Conservation (phyloP, 345 rosid species). For the Luvunga scandens region DNA sequence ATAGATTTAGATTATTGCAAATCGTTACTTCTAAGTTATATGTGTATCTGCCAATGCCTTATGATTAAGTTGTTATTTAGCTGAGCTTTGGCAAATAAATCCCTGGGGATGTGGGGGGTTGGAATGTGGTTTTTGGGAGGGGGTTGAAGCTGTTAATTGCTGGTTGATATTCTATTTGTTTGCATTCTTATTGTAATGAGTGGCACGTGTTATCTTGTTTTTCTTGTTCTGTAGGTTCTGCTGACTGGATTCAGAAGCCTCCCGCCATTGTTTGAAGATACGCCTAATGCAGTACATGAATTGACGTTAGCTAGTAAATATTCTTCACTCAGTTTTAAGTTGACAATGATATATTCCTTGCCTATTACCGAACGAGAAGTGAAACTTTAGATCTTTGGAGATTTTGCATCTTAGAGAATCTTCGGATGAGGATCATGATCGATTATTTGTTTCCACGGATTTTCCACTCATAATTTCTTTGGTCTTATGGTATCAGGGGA, state of each 20-base stretch:
- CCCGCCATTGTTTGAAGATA: conserved; percentile 81
- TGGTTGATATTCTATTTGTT: neutral
- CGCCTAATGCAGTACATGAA: conserved; percentile 64
- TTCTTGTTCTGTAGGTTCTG: conserved; percentile 55
- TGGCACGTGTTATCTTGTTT: neutral
- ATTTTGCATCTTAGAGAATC: neutral
- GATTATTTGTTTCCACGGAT: neutral
- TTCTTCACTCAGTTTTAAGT: neutral
- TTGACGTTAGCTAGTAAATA: conserved; percentile 74
- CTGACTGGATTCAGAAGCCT: conserved; percentile 74
- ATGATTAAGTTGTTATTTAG: neutral
- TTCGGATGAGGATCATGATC: neutral
- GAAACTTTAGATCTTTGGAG: neutral
- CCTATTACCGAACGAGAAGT: neutral
- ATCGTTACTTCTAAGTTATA: neutral
- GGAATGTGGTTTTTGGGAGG: neutral
- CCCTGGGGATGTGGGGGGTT: neutral
- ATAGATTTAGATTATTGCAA: neutral
- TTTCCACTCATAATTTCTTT: conserved; percentile 8
- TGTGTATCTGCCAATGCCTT: neutral
- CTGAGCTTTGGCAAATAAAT: neutral
- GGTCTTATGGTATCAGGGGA: conserved; percentile 52
- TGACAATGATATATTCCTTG: neutral
- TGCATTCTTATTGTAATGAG: neutral
- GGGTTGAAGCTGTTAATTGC: neutral